Conservation (phyloP, 1,284 basidiomycete genomes). For the Ganoderma resinaceum region DNA sequence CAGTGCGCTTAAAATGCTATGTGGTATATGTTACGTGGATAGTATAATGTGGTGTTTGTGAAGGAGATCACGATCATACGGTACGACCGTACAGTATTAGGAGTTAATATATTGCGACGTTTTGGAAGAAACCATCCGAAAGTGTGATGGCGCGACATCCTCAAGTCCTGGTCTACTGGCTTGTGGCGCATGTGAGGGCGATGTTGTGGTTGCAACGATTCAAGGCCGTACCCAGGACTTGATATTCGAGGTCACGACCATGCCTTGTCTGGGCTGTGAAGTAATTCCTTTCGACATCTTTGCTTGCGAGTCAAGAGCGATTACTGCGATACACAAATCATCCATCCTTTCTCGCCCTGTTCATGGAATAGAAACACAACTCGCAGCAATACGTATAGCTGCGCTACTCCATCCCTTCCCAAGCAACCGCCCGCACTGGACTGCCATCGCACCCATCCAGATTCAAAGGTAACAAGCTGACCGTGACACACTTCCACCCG, state of each 20-base stretch:
- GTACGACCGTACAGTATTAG: background rate
- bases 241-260: no score
- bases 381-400: background rate
- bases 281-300: no score
- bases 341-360: background rate
- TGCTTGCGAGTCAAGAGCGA: no score
- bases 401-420: slow-evolving; percentile 25
- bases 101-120: background rate
- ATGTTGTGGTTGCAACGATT: no score
- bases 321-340: no score
- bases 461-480: slow-evolving; percentile 66
- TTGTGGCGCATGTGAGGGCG: no score
- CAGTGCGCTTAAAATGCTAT: background rate
- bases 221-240: no score
- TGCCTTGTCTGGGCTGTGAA: no score
- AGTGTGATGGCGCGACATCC: no score
- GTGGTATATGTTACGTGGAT: background rate
- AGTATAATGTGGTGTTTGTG: background rate
- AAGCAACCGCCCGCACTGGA: slow-evolving; percentile 61
- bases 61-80: background rate
- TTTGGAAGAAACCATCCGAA: no score
- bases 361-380: background rate
- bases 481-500: slow-evolving; percentile 42
- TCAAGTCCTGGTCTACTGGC: no score
- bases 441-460: slow-evolving; percentile 66